Percentiles rank a stretch among this genome's conserved stretches.
These are phyloP conservation scores for Apiospora kogelbergensis DNA, from an alignment of 2,329 filamentous ascomycete genomes.

Conservation along the genomic window DNA sequence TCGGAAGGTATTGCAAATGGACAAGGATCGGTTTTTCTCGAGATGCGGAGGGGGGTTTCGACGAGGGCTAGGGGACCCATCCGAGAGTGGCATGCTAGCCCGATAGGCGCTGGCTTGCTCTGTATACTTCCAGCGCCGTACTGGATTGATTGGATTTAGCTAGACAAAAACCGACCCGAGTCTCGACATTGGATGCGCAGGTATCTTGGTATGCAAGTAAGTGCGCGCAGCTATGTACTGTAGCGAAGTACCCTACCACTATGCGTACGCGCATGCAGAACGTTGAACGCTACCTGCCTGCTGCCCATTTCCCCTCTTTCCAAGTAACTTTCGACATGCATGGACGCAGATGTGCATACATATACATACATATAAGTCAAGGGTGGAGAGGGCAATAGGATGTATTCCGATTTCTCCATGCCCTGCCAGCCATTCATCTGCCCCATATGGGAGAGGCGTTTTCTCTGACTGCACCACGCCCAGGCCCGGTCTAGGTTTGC, in stretches of 20 bases:
- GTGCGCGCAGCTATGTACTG: no score
- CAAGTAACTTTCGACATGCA: not conserved
- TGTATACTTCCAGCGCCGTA: no score
- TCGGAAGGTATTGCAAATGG: not conserved
- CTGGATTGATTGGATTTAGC: no score
- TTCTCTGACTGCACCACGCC: not conserved
- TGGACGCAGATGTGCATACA: not conserved
- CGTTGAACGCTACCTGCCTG: not conserved
- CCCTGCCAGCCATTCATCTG: not conserved
- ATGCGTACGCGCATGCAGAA: not conserved
- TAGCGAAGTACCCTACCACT: not conserved
- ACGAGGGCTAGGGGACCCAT: not conserved
- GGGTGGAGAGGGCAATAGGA: not conserved
- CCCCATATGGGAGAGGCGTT: not conserved
- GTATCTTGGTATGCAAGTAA: no score
- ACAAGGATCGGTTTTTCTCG: conserved; percentile 5
- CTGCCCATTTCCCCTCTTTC: not conserved
- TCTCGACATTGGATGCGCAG: no score
- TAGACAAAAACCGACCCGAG: no score
- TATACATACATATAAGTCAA: not conserved
- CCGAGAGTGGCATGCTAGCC: not conserved
- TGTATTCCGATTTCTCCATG: not conserved
- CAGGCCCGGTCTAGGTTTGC: not conserved
- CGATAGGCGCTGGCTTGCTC: not conserved
- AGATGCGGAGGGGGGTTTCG: conserved; percentile 6